Percentiles rank a stretch among this genome's conserved stretches.
Evolutionary conservation across 2,329 filamentous ascomycete species (phyloP).

Genomic region (Teratosphaeria epicoccoides): DNA sequence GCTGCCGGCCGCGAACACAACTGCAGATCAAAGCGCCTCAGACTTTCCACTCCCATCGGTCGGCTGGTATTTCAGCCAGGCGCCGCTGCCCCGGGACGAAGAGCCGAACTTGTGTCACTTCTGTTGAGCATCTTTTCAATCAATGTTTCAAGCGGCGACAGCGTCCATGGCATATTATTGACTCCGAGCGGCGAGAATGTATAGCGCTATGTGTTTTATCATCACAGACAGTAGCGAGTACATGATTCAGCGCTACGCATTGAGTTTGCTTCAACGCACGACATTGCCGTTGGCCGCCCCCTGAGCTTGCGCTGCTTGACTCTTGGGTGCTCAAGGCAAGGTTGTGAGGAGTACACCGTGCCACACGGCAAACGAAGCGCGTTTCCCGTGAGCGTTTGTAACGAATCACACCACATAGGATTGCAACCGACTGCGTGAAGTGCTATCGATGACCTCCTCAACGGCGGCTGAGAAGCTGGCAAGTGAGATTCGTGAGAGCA

Average conservation of each 20-base stretch:
- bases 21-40: not conserved
- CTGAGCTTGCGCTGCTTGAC: too few relatives aligned
- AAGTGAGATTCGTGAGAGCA: too few relatives aligned
- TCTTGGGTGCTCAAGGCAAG: too few relatives aligned
- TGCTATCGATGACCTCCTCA: not conserved
- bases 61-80: not conserved
- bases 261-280: not conserved
- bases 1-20: not conserved
- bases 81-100: not conserved
- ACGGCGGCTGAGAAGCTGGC: not conserved
- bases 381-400: too few relatives aligned
- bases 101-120: not conserved
- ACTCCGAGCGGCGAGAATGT: not conserved
- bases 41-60: not conserved
- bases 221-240: too few relatives aligned
- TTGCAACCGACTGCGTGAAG: too few relatives aligned
- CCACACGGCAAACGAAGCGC: too few relatives aligned
- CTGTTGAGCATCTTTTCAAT: not conserved
- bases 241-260: not conserved
- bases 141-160: not conserved
- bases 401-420: too few relatives aligned
- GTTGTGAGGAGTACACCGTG: too few relatives aligned
- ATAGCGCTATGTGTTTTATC: not conserved
- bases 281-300: not conserved
- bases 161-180: not conserved